Evolutionary conservation across 768 basidiomycete genomes (phyloP).

Genomic region (Amyloporia xantha): DNA sequence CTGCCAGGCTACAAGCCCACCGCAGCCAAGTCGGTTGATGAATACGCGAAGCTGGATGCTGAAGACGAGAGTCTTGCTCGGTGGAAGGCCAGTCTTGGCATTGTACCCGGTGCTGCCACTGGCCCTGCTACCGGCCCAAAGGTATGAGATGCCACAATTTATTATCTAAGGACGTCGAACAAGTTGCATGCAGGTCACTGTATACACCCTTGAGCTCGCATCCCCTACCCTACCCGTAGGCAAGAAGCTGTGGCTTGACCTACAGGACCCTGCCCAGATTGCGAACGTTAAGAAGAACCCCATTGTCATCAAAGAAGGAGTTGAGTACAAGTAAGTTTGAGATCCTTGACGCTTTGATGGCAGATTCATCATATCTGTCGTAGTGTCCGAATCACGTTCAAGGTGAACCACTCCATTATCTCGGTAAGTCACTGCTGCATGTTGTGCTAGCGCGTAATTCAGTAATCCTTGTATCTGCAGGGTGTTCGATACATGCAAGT

Average conservation of each 20-base stretch:
- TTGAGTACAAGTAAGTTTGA: constrained; percentile 88
- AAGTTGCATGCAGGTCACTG: constrained; percentile 48
- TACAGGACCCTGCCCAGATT: constrained; percentile 43
- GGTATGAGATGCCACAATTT: constrained; percentile 35
- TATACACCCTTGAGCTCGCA: constrained; percentile 70
- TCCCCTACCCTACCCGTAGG: constrained; percentile 61
- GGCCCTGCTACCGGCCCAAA: constrained; percentile 51
- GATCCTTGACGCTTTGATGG: constrained; percentile 2
- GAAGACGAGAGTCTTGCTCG: constrained; percentile 89
- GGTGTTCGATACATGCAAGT: constrained; percentile 85
- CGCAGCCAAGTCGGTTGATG: constrained; percentile 66
- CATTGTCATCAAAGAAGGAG: constrained; percentile 72
- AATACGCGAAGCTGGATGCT: constrained; percentile 81
- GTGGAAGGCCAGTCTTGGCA: constrained; percentile 94
- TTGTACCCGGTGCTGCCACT: constrained; percentile 45
- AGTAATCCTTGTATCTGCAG: constrained; percentile 28
- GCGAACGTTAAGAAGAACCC: constrained; percentile 72
- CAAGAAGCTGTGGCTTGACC: constrained; percentile 61
- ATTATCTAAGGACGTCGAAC: background rate
- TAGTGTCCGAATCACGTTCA: constrained; percentile 78
- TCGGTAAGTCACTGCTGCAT: constrained; percentile 40
- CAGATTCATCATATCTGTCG: constrained; percentile 5
- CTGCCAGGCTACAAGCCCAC: constrained; percentile 65
- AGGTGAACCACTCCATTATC: constrained; percentile 86
- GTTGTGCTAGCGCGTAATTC: constrained; percentile 13